Base-by-base conservation (phyloP, 306 rosid genomes). In the Malus sieversii region DNA sequence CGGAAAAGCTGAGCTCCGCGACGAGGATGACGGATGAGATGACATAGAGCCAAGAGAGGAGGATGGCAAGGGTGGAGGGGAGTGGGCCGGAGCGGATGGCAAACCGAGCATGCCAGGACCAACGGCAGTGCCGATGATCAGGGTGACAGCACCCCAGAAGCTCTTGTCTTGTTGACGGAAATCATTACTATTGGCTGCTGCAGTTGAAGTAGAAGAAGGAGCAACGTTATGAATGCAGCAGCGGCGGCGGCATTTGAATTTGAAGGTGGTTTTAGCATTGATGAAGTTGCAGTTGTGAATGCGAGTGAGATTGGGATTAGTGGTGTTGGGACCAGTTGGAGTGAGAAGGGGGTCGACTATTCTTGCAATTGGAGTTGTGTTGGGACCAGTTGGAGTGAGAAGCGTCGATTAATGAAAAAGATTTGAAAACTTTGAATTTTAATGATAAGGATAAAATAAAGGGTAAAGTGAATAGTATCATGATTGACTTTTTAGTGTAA, bases 51-150 rank as follows among this genome's bases (percentile, higher is more conserved):
- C 91, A 89, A 0, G 83, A 85, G 11, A 83, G 16, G 58, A 89
- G 74, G 44, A 89, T 85, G 75, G 81, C 72, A 73, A 89, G 35
- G 27, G 91, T 79, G 29, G 93, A 89, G 46, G 89, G 93, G 68
- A 89, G 75, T 40, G 80, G 88, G 12, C 88, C 91, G 16, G 91
- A 79, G 75, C 81, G 71, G 12, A 87, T 81, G 14, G 93, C 27
- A 89, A 68, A 19, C 83, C 84, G 46, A 89, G 76, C 88, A 87
- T 87, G 69, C 93, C 89, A 75, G 84, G 89, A 11, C 91, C 91
- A 10, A 85, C 87, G 15, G 85, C 88, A 38, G 85, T 78, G 30
- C 91, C 88, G 35, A 87, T 69, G 6, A 89, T 85, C 71, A 89
- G 74, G 84, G 87, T 70, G 72, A 81, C 88, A 19, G 89, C 93